Evolutionary conservation across 192 early-diverging fungal genomes (phyloP).

Genomic region (Coemansia guatemalensis): DNA sequence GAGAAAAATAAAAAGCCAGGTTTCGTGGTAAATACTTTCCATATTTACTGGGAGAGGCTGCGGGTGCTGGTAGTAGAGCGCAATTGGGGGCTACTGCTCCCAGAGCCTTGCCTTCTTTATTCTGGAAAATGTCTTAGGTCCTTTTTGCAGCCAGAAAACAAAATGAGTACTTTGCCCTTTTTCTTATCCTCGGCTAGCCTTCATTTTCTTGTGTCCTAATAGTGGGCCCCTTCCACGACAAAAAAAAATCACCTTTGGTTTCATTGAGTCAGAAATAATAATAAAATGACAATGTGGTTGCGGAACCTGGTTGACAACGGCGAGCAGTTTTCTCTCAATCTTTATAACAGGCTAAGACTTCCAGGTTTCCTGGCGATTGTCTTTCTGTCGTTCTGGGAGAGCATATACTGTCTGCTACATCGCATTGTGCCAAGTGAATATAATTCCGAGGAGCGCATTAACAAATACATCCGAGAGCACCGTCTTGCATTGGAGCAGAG

Average conservation of each 20-base stretch:
- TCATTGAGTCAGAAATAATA: not conserved
- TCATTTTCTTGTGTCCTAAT: constrained; percentile 1
- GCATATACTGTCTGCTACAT: constrained; percentile 32
- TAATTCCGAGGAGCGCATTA: constrained; percentile 25
- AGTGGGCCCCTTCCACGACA: too few species aligned
- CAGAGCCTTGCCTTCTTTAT: too few species aligned
- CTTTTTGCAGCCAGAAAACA: too few species aligned
- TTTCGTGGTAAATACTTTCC: too few species aligned
- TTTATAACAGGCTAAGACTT: constrained; percentile 19
- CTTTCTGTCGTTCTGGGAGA: constrained; percentile 27
- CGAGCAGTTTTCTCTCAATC: constrained; percentile 17
- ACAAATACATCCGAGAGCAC: constrained; percentile 27
- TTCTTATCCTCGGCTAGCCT: not conserved
- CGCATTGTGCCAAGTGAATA: constrained; percentile 24
- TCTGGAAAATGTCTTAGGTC: too few species aligned
- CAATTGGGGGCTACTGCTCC: too few species aligned
- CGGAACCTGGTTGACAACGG: constrained; percentile 16
- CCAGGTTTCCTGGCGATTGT: constrained; percentile 25
- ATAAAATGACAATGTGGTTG: constrained; percentile 27
- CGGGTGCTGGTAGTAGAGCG: too few species aligned
- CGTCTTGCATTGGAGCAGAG: constrained; percentile 2
- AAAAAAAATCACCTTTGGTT: too few species aligned
- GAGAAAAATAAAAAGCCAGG: not conserved
- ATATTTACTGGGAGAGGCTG: too few species aligned
- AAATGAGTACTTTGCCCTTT: not conserved